A percentile compares a stretch with the other conserved stretches of the same genome.
phyloP scores from a whole-genome alignment of 805 yeast species.

The Metschnikowia arizonensis region DNA sequence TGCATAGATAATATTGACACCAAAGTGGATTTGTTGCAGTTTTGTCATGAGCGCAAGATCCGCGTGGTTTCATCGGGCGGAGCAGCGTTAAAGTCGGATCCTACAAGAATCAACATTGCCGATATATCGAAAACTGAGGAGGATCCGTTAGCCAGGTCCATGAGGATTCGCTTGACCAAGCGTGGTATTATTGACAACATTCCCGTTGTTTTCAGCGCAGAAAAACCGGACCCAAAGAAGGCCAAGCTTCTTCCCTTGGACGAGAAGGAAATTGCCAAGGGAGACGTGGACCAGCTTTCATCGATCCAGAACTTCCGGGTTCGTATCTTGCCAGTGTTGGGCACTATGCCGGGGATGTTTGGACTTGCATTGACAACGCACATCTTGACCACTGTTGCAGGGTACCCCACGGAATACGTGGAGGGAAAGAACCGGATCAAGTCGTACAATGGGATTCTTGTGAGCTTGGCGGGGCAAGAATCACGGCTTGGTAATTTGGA shows the following conservation, averaged over 20 bases:
- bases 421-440: slow-evolving; percentile 88
- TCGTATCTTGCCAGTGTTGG: slow-evolving; percentile 90
- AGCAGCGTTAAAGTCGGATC: slow-evolving; percentile 95
- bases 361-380: slow-evolving; percentile 88
- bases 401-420: slow-evolving; percentile 85
- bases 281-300: slow-evolving; percentile 80
- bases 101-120: slow-evolving; percentile 83
- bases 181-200: slow-evolving; percentile 73
- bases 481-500: slow-evolving; percentile 68
- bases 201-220: slow-evolving; percentile 88
- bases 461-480: slow-evolving; percentile 83
- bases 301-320: slow-evolving; percentile 89
- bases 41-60: slow-evolving; percentile 55
- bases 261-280: slow-evolving; percentile 74
- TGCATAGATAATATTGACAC: slow-evolving; percentile 97
- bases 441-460: slow-evolving; percentile 77
- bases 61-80: slow-evolving; percentile 92
- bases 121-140: slow-evolving; percentile 90
- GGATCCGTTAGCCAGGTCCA: slow-evolving; percentile 86
- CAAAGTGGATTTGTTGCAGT: slow-evolving; percentile 84
- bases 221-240: slow-evolving; percentile 93
- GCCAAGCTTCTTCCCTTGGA: slow-evolving; percentile 83
- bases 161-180: slow-evolving; percentile 76
- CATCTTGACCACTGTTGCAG: slow-evolving; percentile 72
- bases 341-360: slow-evolving; percentile 96